phyloP scores from a whole-genome alignment of 2,329 filamentous ascomycete species.

The Pleurostoma richardsiae region DNA sequence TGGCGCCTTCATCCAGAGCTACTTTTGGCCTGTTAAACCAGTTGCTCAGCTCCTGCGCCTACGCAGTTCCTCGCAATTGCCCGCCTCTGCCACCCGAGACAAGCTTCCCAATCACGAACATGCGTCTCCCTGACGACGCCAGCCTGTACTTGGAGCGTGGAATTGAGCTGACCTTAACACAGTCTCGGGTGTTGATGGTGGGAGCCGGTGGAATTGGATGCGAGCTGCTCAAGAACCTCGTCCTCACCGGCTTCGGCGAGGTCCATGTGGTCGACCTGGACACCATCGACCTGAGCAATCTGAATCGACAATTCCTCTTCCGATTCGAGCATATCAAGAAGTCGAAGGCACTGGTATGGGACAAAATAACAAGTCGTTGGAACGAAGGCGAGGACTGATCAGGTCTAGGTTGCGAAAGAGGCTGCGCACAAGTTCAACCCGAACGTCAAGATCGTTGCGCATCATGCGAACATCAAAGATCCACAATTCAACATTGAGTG shows the following conservation, averaged over 20 bases:
- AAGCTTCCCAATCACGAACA: no score
- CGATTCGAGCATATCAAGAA: conserved; percentile 97
- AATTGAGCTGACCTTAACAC: conserved; percentile 26
- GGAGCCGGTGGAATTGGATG: conserved; percentile 97
- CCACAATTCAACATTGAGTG: conserved; percentile 78
- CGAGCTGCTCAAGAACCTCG: conserved; percentile 94
- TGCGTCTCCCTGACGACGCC: neutral
- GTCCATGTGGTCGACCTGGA: conserved; percentile 95
- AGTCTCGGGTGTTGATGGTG: conserved; percentile 89
- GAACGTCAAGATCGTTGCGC: conserved; percentile 75
- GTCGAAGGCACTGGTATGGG: conserved; percentile 78
- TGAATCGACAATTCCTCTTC: conserved; percentile 97
- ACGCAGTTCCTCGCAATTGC: no score
- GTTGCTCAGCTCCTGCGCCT: no score
- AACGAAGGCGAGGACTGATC: conserved; percentile 12
- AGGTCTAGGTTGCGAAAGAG: conserved; percentile 92
- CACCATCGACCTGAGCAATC: conserved; percentile 95
- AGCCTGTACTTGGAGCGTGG: conserved; percentile 3
- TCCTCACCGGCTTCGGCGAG: conserved; percentile 85
- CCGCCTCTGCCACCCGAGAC: no score
- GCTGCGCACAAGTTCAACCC: conserved; percentile 89
- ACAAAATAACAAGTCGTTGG: conserved; percentile 3
- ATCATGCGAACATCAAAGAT: conserved; percentile 96
- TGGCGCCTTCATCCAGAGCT: no score
- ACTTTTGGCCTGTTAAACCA: no score